phyloP scores from a whole-genome alignment of 1,284 basidiomycete genomes.

The Chalciporus sp. region DNA sequence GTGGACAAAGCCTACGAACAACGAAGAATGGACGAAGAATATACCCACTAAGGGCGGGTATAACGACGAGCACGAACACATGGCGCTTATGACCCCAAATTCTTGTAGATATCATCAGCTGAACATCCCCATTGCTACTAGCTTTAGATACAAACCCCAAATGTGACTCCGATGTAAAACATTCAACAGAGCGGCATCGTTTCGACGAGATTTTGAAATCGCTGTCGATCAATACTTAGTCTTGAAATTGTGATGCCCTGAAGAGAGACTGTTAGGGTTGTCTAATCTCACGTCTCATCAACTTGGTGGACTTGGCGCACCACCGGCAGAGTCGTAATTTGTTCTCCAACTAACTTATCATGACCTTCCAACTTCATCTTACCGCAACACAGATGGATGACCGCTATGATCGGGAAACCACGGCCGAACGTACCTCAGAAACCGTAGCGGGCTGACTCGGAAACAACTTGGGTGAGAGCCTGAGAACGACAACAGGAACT shows the following conservation, averaged over 20 bases:
- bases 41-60: background rate
- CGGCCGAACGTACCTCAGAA: background rate
- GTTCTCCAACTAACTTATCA: too few species aligned
- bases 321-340: too few species aligned
- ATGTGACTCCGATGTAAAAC: background rate
- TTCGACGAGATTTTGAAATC: background rate
- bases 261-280: too few species aligned
- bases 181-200: background rate
- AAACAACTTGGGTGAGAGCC: background rate
- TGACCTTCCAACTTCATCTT: too few species aligned
- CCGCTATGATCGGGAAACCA: background rate
- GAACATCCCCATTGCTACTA: background rate
- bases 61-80: background rate
- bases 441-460: background rate
- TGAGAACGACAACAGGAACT: too few species aligned
- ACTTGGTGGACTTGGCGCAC: too few species aligned
- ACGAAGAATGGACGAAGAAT: slow-evolving; percentile 13
- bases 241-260: too few species aligned
- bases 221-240: background rate
- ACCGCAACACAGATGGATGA: too few species aligned
- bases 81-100: background rate
- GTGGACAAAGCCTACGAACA: slow-evolving; percentile 29
- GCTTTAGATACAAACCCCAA: background rate
- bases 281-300: too few species aligned
- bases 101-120: background rate